A percentile compares a stretch with the other conserved stretches of the same genome.
Evolutionary conservation across 2,329 filamentous ascomycete genomes (phyloP).

Genomic region (Metarhizium album): DNA sequence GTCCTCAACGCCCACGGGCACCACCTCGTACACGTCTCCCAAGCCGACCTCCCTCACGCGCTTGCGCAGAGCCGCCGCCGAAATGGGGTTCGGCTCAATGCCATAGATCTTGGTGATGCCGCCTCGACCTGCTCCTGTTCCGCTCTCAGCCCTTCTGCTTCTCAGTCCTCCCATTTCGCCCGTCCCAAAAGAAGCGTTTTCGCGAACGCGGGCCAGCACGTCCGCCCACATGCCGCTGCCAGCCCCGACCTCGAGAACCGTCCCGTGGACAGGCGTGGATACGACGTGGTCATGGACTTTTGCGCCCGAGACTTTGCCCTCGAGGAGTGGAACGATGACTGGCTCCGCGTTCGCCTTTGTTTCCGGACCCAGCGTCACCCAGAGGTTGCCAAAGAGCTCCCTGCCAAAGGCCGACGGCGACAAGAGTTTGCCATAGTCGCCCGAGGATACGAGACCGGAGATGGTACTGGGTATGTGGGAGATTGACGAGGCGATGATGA

Average conservation of each 20-base stretch:
- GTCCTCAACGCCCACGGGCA: conserved; percentile 52
- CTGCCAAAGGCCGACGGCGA: conserved; percentile 30
- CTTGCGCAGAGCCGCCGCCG: conserved; percentile 35
- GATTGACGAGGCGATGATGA: conserved; percentile 39
- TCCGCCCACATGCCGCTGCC: conserved; percentile 51
- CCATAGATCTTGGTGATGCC: conserved; percentile 44
- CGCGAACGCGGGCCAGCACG: conserved; percentile 30
- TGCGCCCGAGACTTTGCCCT: conserved; percentile 34
- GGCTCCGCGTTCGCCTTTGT: conserved; percentile 31
- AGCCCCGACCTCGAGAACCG: conserved; percentile 52
- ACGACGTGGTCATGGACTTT: conserved; percentile 20
- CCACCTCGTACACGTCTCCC: conserved; percentile 46
- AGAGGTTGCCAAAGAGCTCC: conserved; percentile 53
- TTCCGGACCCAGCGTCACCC: conserved; percentile 41
- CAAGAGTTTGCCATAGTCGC: conserved; percentile 27
- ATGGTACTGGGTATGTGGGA: conserved; percentile 43
- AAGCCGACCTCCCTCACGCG: conserved; percentile 42
- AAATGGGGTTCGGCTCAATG: conserved; percentile 50
- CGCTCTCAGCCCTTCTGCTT: background rate
- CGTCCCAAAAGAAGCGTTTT: conserved; percentile 3
- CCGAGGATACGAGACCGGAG: conserved; percentile 25
- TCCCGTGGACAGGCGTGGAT: conserved; percentile 32
- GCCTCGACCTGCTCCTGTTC: background rate
- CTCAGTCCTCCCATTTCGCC: conserved; percentile 9
- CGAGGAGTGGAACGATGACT: conserved; percentile 42